Percentiles rank a stretch among this genome's conserved stretches.
Conservation (phyloP, 2,329 filamentous ascomycete species). For the Fusarium paranaense region DNA sequence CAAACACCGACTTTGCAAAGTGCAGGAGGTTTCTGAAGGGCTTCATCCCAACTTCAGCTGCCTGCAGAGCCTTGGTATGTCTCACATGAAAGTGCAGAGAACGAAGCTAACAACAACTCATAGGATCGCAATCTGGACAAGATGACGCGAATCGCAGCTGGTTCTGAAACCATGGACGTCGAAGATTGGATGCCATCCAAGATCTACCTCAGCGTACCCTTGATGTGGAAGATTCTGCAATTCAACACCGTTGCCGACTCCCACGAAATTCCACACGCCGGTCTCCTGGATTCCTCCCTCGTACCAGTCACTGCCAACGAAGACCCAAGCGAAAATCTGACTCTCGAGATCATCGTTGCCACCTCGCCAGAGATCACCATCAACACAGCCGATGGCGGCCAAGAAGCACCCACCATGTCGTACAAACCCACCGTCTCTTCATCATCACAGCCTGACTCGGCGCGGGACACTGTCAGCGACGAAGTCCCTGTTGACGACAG, state of each 20-base stretch:
- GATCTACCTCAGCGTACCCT: conserved; percentile 62
- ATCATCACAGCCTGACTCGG: conserved; percentile 34
- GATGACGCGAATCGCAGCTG: conserved; percentile 62
- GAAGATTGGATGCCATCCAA: conserved; percentile 65
- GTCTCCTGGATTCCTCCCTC: conserved; percentile 58
- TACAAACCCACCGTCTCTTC: conserved; percentile 45
- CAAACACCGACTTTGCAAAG: conserved; percentile 63
- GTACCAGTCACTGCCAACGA: conserved; percentile 46
- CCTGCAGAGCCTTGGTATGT: conserved; percentile 59
- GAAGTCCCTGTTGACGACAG: conserved; percentile 50
- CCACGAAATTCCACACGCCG: conserved; percentile 50
- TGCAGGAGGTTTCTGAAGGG: conserved; percentile 61
- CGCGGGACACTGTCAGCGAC: conserved; percentile 42
- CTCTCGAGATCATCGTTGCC: conserved; percentile 62
- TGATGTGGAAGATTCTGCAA: conserved; percentile 66
- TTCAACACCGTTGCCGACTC: conserved; percentile 56
- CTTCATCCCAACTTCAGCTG: conserved; percentile 60
- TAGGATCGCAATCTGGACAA: conserved; percentile 61
- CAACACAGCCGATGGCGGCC: conserved; percentile 63
- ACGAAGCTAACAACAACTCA: conserved; percentile 10
- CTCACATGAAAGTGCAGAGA: no score
- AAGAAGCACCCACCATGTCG: conserved; percentile 58
- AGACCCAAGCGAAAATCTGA: conserved; percentile 51
- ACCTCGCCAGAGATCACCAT: conserved; percentile 63
- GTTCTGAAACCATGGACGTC: conserved; percentile 59